Evolutionary conservation across 305 asterid genomes (phyloP).

Genomic region (Fraxinus angustifolia): DNA sequence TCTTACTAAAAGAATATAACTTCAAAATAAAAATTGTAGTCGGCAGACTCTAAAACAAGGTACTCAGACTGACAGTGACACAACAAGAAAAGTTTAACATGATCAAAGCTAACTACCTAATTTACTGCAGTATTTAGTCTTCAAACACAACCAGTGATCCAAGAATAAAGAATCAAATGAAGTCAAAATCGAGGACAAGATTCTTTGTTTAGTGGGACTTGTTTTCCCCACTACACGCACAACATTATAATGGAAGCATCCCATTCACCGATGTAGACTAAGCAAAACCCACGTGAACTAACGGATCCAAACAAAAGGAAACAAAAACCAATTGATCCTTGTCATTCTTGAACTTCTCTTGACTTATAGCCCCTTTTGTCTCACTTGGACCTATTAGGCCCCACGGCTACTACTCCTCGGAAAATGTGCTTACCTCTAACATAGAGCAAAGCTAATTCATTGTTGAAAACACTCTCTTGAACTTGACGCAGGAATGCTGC

Average conservation of each 20-base stretch:
- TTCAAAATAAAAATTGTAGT: not conserved
- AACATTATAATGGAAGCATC: not conserved
- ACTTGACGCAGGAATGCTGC: not conserved
- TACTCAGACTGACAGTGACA: not conserved
- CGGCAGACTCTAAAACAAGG: not conserved
- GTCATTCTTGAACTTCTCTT: constrained; percentile 5
- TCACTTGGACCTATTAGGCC: not conserved
- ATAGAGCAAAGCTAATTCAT: not conserved
- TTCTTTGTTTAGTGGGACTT: not conserved
- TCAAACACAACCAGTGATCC: not conserved
- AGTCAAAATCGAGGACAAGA: not conserved
- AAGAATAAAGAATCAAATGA: not conserved
- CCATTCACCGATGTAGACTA: not conserved
- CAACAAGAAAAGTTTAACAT: not conserved
- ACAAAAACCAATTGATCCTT: constrained; percentile 3
- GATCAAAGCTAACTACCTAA: not conserved
- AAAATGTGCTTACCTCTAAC: not conserved
- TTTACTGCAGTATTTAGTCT: not conserved
- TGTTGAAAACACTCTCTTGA: not conserved
- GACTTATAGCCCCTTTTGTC: not conserved
- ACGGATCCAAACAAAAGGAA: not conserved
- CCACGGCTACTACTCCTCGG: not conserved
- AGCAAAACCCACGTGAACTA: not conserved
- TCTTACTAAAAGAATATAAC: not conserved
- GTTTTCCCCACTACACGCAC: not conserved